phyloP scores from a whole-genome alignment of 2,329 filamentous ascomycete genomes.

The Epichloe gansuensis region DNA sequence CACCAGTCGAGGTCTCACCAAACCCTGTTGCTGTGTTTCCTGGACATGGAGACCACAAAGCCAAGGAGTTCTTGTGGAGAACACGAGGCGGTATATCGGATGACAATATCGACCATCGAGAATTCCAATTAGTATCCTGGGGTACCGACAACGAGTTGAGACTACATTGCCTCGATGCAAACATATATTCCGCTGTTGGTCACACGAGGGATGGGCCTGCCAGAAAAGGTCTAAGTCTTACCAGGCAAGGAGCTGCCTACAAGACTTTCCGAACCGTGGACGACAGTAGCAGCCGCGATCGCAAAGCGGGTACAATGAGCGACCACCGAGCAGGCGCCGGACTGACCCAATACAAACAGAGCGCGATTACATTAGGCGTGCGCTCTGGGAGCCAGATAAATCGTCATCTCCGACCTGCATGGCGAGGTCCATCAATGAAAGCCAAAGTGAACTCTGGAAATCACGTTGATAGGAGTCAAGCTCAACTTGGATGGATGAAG shows the following conservation, averaged over 20 bases:
- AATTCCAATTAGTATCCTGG: slow-evolving; percentile 91
- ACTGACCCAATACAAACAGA: slow-evolving; percentile 29
- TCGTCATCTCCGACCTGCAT: slow-evolving; percentile 26
- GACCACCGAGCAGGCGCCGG: slow-evolving; percentile 39
- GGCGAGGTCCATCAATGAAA: slow-evolving; percentile 49
- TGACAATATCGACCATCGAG: slow-evolving; percentile 65
- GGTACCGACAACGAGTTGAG: slow-evolving; percentile 74
- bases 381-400: slow-evolving; percentile 21
- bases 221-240: slow-evolving; percentile 55
- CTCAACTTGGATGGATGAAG: slow-evolving; percentile 58
- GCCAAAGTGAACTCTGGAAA: slow-evolving; percentile 33
- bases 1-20: slow-evolving; percentile 30
- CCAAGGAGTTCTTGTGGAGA: slow-evolving; percentile 88
- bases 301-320: slow-evolving; percentile 49
- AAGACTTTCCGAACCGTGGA: slow-evolving; percentile 72
- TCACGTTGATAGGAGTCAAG: slow-evolving; percentile 34
- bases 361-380: slow-evolving; percentile 31
- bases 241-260: slow-evolving; percentile 74
- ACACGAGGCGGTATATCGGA: slow-evolving; percentile 55
- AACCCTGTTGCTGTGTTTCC: slow-evolving; percentile 45
- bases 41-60: slow-evolving; percentile 54
- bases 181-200: slow-evolving; percentile 55
- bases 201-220: slow-evolving; percentile 58
- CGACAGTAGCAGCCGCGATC: slow-evolving; percentile 43
- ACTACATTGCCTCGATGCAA: slow-evolving; percentile 58